Percentiles rank a stretch among this genome's conserved stretches.
Evolutionary conservation across 345 rosid species (phyloP).

Genomic region (Physaria fendleri): DNA sequence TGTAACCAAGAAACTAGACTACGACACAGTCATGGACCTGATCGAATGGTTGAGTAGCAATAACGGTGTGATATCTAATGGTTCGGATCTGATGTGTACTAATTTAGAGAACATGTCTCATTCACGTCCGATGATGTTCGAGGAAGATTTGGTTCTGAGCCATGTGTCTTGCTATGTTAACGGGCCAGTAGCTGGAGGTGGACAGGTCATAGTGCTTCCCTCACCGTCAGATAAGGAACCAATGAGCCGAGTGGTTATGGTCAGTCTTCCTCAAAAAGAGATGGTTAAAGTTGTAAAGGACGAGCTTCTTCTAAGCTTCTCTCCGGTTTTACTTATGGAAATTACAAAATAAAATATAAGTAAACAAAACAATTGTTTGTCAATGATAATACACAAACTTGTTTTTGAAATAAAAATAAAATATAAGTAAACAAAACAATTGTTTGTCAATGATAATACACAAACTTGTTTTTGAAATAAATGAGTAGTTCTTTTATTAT

Average conservation of each 20-base stretch:
- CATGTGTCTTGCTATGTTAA: constrained; percentile 40
- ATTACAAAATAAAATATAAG: not conserved
- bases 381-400: not conserved
- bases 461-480: not conserved
- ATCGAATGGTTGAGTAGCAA: constrained; percentile 48
- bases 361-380: no score
- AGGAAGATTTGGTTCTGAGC: constrained; percentile 34
- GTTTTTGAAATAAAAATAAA: not conserved
- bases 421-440: no score
- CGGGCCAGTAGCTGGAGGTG: constrained; percentile 40
- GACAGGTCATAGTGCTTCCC: constrained; percentile 48
- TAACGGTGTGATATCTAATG: constrained; percentile 21
- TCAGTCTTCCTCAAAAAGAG: constrained; percentile 44
- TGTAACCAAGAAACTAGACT: constrained; percentile 31
- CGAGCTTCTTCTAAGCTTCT: constrained; percentile 39
- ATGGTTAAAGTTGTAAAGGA: constrained; percentile 36
- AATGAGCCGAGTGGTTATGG: constrained; percentile 47
- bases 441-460: no score
- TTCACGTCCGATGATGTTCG: constrained; percentile 30
- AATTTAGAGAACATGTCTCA: constrained; percentile 36
- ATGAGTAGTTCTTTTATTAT: no score
- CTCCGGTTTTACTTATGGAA: constrained; percentile 45
- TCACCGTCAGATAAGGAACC: constrained; percentile 32
- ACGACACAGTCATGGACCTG: constrained; percentile 43
- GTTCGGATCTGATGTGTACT: constrained; percentile 42